Conservation (phyloP, 2,329 filamentous ascomycete species). For the Iodosphaeria phyllophila region DNA sequence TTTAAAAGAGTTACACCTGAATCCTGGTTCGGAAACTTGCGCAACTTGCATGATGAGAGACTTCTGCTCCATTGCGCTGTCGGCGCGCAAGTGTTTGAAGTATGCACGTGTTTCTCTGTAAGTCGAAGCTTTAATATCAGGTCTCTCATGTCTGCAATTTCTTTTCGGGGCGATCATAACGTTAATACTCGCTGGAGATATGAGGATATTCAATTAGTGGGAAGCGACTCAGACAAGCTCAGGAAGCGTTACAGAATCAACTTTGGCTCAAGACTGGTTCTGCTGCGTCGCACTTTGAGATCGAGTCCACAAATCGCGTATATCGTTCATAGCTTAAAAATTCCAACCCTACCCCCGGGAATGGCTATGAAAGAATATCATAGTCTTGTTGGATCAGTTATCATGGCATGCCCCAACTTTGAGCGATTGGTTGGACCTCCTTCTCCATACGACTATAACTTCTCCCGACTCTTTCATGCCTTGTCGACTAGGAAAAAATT, state of each 20-base stretch:
- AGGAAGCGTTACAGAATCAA: conserved; percentile 38
- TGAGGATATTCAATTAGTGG: conserved; percentile 37
- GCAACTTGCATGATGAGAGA: conserved; percentile 49
- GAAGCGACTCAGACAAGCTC: conserved; percentile 32
- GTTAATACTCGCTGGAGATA: conserved; percentile 20
- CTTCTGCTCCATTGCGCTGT: conserved; percentile 28
- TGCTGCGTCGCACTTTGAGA: conserved; percentile 39
- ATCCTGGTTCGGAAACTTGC: conserved; percentile 29
- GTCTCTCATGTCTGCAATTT: neutral
- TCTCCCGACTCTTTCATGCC: conserved; percentile 37
- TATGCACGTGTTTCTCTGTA: conserved; percentile 31
- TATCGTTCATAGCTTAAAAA: conserved; percentile 36
- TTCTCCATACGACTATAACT: conserved; percentile 33
- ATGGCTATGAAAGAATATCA: conserved; percentile 30
- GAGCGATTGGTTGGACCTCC: conserved; percentile 37
- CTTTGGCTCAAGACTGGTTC: conserved; percentile 30
- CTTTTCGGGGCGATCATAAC: conserved; percentile 1
- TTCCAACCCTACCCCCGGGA: conserved; percentile 25
- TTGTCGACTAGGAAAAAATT: conserved; percentile 36
- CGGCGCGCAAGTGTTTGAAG: conserved; percentile 31
- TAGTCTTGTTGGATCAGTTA: conserved; percentile 36
- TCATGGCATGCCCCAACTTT: conserved; percentile 47
- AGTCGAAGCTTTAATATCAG: conserved; percentile 13
- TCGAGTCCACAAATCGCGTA: conserved; percentile 31
- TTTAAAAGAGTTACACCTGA: conserved; percentile 31